A percentile compares a stretch with the other conserved stretches of the same genome.
These are phyloP conservation scores for Fusarium papillatum DNA, from an alignment of 2,329 filamentous ascomycete genomes.

Conservation along the genomic window DNA sequence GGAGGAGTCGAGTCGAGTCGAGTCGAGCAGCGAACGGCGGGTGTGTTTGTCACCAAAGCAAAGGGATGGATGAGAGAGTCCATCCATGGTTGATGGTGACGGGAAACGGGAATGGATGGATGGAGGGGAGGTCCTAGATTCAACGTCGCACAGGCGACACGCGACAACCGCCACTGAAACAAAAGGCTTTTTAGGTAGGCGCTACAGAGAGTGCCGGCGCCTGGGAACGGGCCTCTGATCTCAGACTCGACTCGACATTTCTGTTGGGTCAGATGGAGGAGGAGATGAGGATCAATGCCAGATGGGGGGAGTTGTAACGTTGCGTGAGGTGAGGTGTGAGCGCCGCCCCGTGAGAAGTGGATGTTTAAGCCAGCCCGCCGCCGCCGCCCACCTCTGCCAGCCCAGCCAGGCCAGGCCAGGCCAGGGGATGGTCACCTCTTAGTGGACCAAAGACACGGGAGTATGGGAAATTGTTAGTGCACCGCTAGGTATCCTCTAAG, in stretches of 20 bases:
- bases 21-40: background rate
- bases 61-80: background rate
- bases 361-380: background rate
- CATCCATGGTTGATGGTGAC: background rate
- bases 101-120: conserved; percentile 5
- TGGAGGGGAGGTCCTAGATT: conserved; percentile 10
- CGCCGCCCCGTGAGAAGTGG: conserved; percentile 33
- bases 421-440: background rate
- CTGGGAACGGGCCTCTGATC: conserved; percentile 2
- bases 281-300: conserved; percentile 31
- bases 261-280: conserved; percentile 30
- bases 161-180: conserved; percentile 36
- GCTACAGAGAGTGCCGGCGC: conserved; percentile 22
- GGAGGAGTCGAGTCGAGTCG: conserved; percentile 27
- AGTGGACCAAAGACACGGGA: conserved; percentile 4
- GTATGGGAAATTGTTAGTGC: conserved; percentile 29
- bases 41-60: conserved; percentile 15
- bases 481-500: background rate
- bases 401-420: background rate
- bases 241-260: conserved; percentile 4
- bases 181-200: conserved; percentile 12
- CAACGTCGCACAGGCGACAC: conserved; percentile 43
- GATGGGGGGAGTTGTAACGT: conserved; percentile 39
- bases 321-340: conserved; percentile 40
- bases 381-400: too few species aligned